Evolutionary conservation across 2,329 filamentous ascomycete species (phyloP), one percentile per base, ranked within the genome.

Genomic region (Hymenoscyphus infarciens): DNA sequence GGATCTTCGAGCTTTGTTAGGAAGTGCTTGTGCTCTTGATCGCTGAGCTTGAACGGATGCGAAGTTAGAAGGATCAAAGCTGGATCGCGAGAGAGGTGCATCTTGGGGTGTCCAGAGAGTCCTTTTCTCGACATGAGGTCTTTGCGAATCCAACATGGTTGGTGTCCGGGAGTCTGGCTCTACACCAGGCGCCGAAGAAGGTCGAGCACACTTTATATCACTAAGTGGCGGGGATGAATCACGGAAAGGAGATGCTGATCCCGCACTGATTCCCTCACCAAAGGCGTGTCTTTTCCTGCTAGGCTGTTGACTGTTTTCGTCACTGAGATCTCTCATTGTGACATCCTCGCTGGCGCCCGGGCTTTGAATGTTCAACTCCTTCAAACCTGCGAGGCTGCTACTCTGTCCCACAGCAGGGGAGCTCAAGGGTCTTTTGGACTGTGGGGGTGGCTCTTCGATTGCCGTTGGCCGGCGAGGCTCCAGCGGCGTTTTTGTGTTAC

Each of bases 191-290:
- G 64, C 67, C 6, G 69, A 68, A 3, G 57, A 61, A 10, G 68
- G 66, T 15, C 69, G 57, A 13, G 64, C 66, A 49, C 42, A 11
- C 63, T 69, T 70, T 59, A 25, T 56, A 45, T 66, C 69, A 56
- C 63, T 61, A 5, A 69, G 70, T 16, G 66, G 65, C 13, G 60
- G 39, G 1, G 66, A 68, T 22, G 65, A 45, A 22, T 72, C 66
- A 16, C 70, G 65, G 11, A 61, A 64, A 6, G 71, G 69, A 5
- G 62, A 66, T 6, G 59, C 67, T 31, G 70, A 71, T 1, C 70
- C 70, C 42, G 67, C 65, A n/a, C 66, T 69, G 35, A 72, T 72
- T 19, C 71, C 70, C 59, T 71, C 71, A 2, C 71, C 71, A 5
- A 67, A 57, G 0, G 71, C 71, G 8, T 65, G 61, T 56, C 68